A percentile compares a stretch with the other conserved stretches of the same genome.
Conservation (phyloP, 2,329 filamentous ascomycete species). For the Colletotrichum kahawae region DNA sequence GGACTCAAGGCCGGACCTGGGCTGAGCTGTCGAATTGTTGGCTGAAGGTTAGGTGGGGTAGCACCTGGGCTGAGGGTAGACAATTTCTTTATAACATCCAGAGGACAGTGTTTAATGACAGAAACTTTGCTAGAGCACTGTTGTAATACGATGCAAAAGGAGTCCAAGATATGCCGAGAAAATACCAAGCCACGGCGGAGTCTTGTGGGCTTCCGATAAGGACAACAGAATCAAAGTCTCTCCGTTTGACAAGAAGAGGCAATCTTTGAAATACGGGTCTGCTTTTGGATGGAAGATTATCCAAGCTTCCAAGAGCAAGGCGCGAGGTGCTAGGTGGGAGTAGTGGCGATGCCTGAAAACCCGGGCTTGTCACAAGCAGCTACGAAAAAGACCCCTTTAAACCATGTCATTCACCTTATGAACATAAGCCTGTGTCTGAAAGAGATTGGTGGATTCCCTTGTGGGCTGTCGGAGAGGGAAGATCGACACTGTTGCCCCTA, state of each 20-base stretch:
- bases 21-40: not conserved
- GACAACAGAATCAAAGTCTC: not conserved
- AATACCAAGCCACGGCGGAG: not conserved
- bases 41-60: not conserved
- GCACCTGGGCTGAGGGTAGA: not conserved
- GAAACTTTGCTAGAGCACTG: not conserved
- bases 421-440: not conserved
- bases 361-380: not conserved
- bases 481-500: not conserved
- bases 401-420: not conserved
- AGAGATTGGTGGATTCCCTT: not conserved
- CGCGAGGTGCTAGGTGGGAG: not conserved
- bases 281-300: not conserved
- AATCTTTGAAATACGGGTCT: not conserved
- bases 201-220: not conserved
- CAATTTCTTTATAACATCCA: fast-evolving
- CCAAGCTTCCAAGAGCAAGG: not conserved
- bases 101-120: not conserved
- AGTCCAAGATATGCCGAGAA: not conserved
- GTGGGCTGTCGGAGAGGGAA: not conserved
- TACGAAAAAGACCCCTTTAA: not conserved
- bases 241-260: not conserved
- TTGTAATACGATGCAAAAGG: not conserved
- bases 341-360: not conserved
- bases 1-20: not conserved